Evolutionary conservation across 2,329 filamentous ascomycete genomes (phyloP).

Genomic region (Ceratocystis colombiana): DNA sequence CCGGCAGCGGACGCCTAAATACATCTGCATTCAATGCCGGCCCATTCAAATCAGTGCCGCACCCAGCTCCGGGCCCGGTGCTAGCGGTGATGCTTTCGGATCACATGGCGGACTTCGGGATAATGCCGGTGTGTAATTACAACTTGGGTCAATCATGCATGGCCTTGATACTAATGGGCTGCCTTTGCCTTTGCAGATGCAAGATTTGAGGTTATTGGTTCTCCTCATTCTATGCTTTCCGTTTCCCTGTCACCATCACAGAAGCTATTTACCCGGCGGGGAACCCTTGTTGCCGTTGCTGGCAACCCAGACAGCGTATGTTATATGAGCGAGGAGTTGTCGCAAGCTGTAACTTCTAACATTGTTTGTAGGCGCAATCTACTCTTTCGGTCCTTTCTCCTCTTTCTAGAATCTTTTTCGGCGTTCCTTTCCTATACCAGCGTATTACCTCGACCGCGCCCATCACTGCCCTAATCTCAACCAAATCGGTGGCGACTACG

Average conservation of each 20-base stretch:
- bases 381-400: conserved; percentile 81
- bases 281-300: conserved; percentile 79
- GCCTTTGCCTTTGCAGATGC: conserved; percentile 53
- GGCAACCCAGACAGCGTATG: conserved; percentile 83
- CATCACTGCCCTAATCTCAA: conserved; percentile 77
- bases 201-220: conserved; percentile 83
- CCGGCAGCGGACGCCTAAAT: conserved; percentile 30
- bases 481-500: conserved; percentile 75
- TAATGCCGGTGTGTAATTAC: conserved; percentile 39
- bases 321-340: neutral
- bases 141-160: neutral
- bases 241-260: conserved; percentile 89
- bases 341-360: neutral
- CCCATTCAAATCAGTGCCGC: conserved; percentile 53
- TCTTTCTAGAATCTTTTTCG: conserved; percentile 64
- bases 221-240: conserved; percentile 86
- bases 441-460: conserved; percentile 77
- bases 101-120: conserved; percentile 40
- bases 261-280: conserved; percentile 81
- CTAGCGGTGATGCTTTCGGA: conserved; percentile 51
- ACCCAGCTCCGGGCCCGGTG: conserved; percentile 47
- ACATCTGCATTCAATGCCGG: conserved; percentile 48
- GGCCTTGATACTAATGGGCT: neutral
- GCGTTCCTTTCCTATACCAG: conserved; percentile 93
- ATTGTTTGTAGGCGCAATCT: conserved; percentile 58